Evolutionary conservation across 306 rosid species (phyloP).

Genomic region (Clitoria ternatea): DNA sequence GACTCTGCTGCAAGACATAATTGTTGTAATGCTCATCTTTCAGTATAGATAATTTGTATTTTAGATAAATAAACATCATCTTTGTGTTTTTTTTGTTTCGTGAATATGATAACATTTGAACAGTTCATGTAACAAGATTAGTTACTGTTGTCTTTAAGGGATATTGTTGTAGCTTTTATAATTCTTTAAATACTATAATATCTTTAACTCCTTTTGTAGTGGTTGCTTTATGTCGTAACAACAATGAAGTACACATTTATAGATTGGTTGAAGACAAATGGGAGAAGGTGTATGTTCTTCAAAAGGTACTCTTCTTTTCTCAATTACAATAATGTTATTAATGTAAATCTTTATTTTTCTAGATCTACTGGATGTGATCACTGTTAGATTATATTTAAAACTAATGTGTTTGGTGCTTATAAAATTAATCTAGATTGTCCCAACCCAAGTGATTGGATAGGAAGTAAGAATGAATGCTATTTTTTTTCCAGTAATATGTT

Average conservation of each 20-base stretch:
- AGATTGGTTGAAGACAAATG: constrained; percentile 76
- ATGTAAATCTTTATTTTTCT: background rate
- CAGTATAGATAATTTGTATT: background rate
- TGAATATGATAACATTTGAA: background rate
- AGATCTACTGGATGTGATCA: background rate
- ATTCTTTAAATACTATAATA: constrained; percentile 1
- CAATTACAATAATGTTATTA: background rate
- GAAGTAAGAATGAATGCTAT: background rate
- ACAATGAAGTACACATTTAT: constrained; percentile 87
- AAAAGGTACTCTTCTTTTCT: constrained; percentile 54
- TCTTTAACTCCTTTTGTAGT: constrained; percentile 43
- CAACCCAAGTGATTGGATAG: background rate
- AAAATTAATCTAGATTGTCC: background rate
- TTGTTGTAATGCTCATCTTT: background rate
- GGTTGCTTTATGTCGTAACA: constrained; percentile 94
- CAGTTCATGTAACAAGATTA: background rate
- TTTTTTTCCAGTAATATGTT: background rate
- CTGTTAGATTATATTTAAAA: background rate
- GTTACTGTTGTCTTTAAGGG: background rate
- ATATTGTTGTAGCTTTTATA: constrained; percentile 1
- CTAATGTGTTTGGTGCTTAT: background rate
- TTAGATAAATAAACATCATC: background rate
- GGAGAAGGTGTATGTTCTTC: constrained; percentile 91
- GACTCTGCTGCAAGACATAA: background rate
- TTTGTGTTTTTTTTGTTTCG: background rate